These are phyloP conservation scores for Clavispora fructus DNA, from an alignment of 805 yeast genomes.

Conservation along the genomic window DNA sequence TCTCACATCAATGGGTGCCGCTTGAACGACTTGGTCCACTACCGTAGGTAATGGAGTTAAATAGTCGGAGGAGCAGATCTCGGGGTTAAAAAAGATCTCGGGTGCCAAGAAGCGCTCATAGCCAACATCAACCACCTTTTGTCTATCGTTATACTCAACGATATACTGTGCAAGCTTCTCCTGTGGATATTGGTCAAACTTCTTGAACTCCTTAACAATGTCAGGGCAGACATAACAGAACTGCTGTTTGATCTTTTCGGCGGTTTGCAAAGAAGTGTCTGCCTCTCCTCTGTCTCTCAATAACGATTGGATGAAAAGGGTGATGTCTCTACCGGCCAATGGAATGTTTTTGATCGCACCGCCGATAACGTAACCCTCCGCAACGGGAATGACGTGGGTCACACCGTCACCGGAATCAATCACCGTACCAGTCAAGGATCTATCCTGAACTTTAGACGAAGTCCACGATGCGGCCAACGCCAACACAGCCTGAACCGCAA, in stretches of 20 bases:
- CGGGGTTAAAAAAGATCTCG: constrained; percentile 98
- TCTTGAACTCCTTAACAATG: constrained; percentile 91
- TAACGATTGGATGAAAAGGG: constrained; percentile 85
- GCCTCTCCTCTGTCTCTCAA: constrained; percentile 95
- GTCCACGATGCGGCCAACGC: constrained; percentile 99
- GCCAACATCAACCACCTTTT: constrained; percentile 80
- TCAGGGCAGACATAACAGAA: constrained; percentile 97
- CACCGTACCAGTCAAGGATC: constrained; percentile 96
- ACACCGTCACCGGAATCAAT: constrained; percentile 99
- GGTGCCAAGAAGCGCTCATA: constrained; percentile 98
- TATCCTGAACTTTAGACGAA: constrained; percentile 86
- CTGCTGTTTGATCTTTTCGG: constrained; percentile 94
- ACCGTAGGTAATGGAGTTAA: constrained; percentile 94
- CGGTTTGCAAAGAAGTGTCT: constrained; percentile 90
- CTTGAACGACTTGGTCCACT: constrained; percentile 91
- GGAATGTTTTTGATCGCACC: constrained; percentile 96
- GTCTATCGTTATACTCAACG: constrained; percentile 73
- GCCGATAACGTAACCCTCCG: constrained; percentile 98
- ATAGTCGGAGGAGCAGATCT: constrained; percentile 91
- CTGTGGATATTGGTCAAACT: constrained; percentile 85
- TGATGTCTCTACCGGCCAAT: constrained; percentile 97
- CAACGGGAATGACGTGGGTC: constrained; percentile 97
- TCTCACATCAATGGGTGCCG: constrained; percentile 96
- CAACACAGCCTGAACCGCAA: constrained; percentile 97
- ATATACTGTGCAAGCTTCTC: constrained; percentile 90